Percentiles rank a stretch among this genome's conserved stretches.
Evolutionary conservation across 208 protist species (phyloP).

Genomic region (Leishmania mexicana): DNA sequence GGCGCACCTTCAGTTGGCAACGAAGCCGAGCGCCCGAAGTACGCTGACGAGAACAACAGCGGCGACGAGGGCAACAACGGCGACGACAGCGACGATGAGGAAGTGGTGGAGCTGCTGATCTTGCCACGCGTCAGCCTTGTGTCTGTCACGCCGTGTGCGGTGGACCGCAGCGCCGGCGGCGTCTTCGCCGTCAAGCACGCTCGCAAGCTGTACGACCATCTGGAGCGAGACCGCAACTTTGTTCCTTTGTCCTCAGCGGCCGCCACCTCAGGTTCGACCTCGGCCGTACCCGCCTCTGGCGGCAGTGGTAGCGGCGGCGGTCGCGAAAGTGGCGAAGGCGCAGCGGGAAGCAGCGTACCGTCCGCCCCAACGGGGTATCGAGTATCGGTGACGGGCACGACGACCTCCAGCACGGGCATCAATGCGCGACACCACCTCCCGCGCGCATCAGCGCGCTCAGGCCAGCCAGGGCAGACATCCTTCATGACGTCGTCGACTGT

Average conservation of each 20-base stretch:
- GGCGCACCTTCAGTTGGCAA: neutral
- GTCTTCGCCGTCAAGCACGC: constrained; percentile 31
- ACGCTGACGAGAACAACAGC: neutral
- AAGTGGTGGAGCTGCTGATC: constrained; percentile 26
- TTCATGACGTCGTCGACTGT: neutral
- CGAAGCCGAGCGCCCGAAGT: neutral
- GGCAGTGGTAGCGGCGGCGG: constrained; percentile 11
- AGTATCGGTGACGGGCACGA: neutral
- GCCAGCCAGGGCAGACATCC: neutral
- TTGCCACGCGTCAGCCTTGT: constrained; percentile 35
- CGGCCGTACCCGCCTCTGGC: neutral
- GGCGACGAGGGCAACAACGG: neutral
- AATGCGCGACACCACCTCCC: neutral
- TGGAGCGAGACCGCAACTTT: constrained; percentile 4
- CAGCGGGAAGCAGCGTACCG: neutral
- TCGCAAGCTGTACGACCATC: constrained; percentile 25
- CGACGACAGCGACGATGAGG: constrained; percentile 4
- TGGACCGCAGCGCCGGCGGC: constrained; percentile 24
- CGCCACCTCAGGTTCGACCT: neutral
- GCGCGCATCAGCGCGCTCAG: neutral
- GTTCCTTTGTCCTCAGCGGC: neutral
- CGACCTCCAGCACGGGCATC: neutral
- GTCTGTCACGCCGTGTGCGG: constrained; percentile 27
- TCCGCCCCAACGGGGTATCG: neutral
- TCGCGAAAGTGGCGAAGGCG: neutral